A percentile compares a stretch with the other conserved stretches of the same genome.
Conservation (phyloP, 106 monocot species). For the Xerophyta viscosa region DNA sequence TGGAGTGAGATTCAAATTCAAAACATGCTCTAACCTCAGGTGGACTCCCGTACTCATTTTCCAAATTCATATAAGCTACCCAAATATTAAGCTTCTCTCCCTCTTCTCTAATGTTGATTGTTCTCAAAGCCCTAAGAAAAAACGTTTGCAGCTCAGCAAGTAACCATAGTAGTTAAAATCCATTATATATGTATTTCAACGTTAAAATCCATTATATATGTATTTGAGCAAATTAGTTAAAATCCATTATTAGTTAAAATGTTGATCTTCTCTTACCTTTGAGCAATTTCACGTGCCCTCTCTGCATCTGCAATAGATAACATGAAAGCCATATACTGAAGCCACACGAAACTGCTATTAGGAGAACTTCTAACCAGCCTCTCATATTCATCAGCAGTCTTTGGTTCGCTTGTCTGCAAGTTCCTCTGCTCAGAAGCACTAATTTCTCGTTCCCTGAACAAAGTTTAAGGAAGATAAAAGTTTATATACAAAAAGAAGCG, state of each 20-base stretch:
- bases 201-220: too few relatives aligned
- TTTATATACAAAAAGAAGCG: neutral
- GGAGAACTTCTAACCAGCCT: slow-evolving; percentile 81
- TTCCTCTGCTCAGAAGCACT: slow-evolving; percentile 63
- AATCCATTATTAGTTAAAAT: too few relatives aligned
- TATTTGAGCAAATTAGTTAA: too few relatives aligned
- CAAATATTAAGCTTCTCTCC: slow-evolving; percentile 92
- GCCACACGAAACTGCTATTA: slow-evolving; percentile 84
- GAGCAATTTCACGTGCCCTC: slow-evolving; percentile 83
- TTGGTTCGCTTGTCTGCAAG: slow-evolving; percentile 50
- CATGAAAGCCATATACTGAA: slow-evolving; percentile 87
- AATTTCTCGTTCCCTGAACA: slow-evolving; percentile 65
- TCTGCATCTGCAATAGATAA: slow-evolving; percentile 56
- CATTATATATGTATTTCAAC: too few relatives aligned
- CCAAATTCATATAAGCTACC: slow-evolving; percentile 92
- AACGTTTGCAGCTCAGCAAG: too few relatives aligned
- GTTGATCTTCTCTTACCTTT: too few relatives aligned
- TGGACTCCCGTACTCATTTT: slow-evolving; percentile 85
- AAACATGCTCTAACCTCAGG: slow-evolving; percentile 39
- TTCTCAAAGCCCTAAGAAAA: slow-evolving; percentile 67
- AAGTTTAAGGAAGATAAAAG: neutral
- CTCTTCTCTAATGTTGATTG: slow-evolving; percentile 78
- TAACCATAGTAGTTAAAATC: too few relatives aligned
- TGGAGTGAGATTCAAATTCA: too few relatives aligned
- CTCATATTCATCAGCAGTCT: slow-evolving; percentile 84